Percentiles rank a stretch among this genome's conserved stretches.
These are phyloP conservation scores for Penicillium antarcticum DNA, from an alignment of 495 filamentous ascomycete species.

Conservation along the genomic window DNA sequence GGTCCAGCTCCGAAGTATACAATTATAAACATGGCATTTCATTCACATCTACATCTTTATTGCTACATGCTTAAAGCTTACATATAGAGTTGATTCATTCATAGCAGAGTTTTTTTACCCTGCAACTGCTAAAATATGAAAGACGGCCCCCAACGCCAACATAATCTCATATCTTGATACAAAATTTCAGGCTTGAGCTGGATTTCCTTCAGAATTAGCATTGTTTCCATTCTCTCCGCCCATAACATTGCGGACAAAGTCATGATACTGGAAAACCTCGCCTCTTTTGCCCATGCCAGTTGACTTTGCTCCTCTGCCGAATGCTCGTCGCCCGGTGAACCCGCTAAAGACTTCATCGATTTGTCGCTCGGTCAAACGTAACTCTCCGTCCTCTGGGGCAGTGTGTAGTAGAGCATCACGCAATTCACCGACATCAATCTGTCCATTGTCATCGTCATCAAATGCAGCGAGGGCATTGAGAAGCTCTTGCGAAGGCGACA, in stretches of 20 bases:
- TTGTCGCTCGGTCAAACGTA: conserved; percentile 65
- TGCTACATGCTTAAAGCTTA: too few species aligned
- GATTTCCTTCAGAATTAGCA: conserved; percentile 20
- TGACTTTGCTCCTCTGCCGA: conserved; percentile 40
- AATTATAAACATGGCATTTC: too few species aligned
- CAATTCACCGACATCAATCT: conserved; percentile 80
- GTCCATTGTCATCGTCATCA: conserved; percentile 91
- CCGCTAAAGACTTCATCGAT: conserved; percentile 80
- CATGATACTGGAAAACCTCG: conserved; percentile 46
- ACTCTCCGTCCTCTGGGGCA: conserved; percentile 68
- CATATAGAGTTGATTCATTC: neutral
- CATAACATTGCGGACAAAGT: conserved; percentile 41
- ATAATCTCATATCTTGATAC: conserved; percentile 5
- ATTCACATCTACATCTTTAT: too few species aligned
- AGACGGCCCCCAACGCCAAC: conserved; percentile 14
- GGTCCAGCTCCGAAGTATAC: neutral
- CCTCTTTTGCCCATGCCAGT: conserved; percentile 34
- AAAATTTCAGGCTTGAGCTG: conserved; percentile 20
- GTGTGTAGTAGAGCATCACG: conserved; percentile 80
- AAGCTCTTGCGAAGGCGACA: conserved; percentile 74
- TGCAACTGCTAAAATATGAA: neutral
- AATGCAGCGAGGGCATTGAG: conserved; percentile 88
- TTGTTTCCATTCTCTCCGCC: conserved; percentile 37
- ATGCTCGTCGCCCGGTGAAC: conserved; percentile 78
- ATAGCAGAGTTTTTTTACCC: neutral